These are phyloP conservation scores for Trichoderma semiorbis DNA, from an alignment of 2,329 filamentous ascomycete genomes.

Conservation along the genomic window DNA sequence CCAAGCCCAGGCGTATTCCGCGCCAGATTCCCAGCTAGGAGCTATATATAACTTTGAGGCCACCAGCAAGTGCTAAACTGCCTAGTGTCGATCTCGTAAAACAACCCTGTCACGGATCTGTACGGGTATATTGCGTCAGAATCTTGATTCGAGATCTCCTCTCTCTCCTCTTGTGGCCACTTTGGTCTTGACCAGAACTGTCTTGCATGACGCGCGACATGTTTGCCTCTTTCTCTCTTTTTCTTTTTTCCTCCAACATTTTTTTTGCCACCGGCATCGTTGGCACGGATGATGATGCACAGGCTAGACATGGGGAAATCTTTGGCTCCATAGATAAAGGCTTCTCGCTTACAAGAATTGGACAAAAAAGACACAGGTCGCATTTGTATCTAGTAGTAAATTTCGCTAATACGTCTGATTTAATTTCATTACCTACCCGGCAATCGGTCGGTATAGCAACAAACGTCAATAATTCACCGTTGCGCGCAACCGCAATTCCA, in stretches of 20 bases:
- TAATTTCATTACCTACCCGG: not conserved
- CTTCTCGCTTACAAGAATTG: not conserved
- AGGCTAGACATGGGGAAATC: not conserved
- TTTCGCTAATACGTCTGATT: not conserved
- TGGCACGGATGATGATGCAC: not conserved
- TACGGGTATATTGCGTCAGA: constrained; percentile 15
- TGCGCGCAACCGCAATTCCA: not conserved
- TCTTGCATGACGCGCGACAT: not conserved
- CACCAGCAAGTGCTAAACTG: not conserved
- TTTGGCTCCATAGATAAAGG: not conserved
- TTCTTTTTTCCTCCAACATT: not conserved
- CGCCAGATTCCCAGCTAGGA: not conserved
- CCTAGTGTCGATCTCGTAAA: constrained; percentile 15
- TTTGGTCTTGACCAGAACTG: not conserved
- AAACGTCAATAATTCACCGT: not conserved
- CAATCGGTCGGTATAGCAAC: not conserved
- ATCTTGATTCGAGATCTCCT: constrained; percentile 13
- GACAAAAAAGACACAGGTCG: not conserved
- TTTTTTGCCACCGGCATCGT: not conserved
- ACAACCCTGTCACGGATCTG: constrained; percentile 17
- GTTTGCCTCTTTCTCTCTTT: not conserved
- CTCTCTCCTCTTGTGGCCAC: not conserved
- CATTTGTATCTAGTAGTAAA: constrained; percentile 7
- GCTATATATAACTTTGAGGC: constrained; percentile 1
- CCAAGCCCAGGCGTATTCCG: not conserved